Conservation (phyloP, 2,329 filamentous ascomycete genomes). For the Hypoxylon sp. region DNA sequence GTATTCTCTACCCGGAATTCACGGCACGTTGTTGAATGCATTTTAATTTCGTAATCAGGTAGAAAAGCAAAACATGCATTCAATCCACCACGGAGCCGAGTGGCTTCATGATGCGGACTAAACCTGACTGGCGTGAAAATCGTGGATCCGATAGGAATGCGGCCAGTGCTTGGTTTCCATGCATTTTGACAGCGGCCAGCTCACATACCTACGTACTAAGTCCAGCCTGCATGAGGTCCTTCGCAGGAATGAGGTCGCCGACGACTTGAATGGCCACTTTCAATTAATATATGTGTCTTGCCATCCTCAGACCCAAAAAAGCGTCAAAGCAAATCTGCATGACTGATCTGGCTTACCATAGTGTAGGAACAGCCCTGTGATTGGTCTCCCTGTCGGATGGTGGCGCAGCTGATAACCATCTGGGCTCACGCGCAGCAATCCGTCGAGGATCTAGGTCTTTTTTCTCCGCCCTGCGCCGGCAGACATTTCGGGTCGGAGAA, state of each 20-base stretch:
- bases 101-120: slow-evolving; percentile 12
- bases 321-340: slow-evolving; percentile 12
- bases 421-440: slow-evolving; percentile 4
- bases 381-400: slow-evolving; percentile 15
- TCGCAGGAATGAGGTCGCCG: background rate
- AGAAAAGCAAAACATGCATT: slow-evolving; percentile 1
- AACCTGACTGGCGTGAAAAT: slow-evolving; percentile 8
- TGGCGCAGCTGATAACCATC: slow-evolving; percentile 28
- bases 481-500: slow-evolving; percentile 36
- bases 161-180: slow-evolving; percentile 8
- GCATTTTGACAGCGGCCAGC: background rate
- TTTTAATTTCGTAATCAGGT: background rate
- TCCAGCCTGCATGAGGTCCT: slow-evolving; percentile 1
- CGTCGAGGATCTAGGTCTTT: slow-evolving; percentile 11
- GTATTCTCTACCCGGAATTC: background rate
- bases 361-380: slow-evolving; percentile 7
- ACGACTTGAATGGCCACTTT: slow-evolving; percentile 1
- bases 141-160: background rate
- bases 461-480: slow-evolving; percentile 24
- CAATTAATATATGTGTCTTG: slow-evolving; percentile 1
- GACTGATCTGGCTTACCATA: slow-evolving; percentile 22
- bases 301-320: background rate
- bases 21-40: slow-evolving; percentile 1
- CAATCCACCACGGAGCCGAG: background rate
- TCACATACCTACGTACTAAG: background rate